Conservation (phyloP, 2,329 filamentous ascomycete genomes). For the Cadophora sp. region DNA sequence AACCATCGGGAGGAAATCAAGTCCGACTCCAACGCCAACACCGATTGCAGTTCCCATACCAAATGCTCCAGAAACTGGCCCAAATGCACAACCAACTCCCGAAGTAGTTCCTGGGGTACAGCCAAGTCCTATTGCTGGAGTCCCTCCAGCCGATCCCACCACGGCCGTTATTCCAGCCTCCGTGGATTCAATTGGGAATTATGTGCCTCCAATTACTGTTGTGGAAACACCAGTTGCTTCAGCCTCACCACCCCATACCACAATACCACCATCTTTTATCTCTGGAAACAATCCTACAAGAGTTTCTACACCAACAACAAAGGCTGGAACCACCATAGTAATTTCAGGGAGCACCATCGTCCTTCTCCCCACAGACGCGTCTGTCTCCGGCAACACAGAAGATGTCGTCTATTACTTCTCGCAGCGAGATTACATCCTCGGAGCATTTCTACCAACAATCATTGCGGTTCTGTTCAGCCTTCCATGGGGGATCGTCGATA, state of each 20-base stretch:
- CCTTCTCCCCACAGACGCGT: constrained; percentile 8
- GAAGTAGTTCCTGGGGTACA: neutral
- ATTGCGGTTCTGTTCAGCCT: constrained; percentile 23
- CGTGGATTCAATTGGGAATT: constrained; percentile 4
- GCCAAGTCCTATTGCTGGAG: neutral
- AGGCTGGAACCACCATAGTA: constrained; percentile 2
- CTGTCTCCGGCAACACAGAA: neutral
- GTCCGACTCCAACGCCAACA: neutral
- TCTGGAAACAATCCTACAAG: neutral
- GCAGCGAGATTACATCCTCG: constrained; percentile 19
- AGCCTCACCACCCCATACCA: neutral
- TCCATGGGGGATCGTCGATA: constrained; percentile 21
- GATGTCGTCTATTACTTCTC: constrained; percentile 19
- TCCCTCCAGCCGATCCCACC: neutral
- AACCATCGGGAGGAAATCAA: constrained; percentile 8
- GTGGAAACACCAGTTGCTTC: neutral
- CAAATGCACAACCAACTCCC: neutral
- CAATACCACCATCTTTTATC: neutral
- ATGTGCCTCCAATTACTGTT: neutral
- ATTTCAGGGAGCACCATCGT: constrained; percentile 12
- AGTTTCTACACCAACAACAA: neutral
- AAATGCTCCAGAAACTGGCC: neutral
- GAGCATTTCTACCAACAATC: constrained; percentile 20
- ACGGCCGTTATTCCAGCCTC: neutral
- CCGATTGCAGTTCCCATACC: neutral